Evolutionary conservation across 2,329 filamentous ascomycete genomes (phyloP).

Genomic region (Fusarium odoratissimum): DNA sequence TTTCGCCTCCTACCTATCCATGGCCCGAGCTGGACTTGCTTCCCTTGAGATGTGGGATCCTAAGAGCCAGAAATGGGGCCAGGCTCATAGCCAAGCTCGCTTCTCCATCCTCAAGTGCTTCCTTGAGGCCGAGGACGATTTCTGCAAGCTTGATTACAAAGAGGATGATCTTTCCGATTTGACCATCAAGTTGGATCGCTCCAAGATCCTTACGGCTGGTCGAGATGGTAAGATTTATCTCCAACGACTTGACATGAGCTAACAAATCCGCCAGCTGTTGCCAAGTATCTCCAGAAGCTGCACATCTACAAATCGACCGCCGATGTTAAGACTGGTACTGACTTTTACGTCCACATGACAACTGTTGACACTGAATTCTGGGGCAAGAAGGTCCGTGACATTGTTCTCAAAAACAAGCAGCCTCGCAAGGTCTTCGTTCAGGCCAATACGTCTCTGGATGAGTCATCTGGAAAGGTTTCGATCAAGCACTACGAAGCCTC

Average conservation of each 20-base stretch:
- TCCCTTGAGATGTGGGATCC: constrained; percentile 96
- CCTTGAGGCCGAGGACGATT: constrained; percentile 85
- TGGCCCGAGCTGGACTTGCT: constrained; percentile 92
- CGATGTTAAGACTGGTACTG: constrained; percentile 80
- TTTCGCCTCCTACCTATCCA: constrained; percentile 88
- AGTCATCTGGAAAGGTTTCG: constrained; percentile 74
- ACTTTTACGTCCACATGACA: constrained; percentile 87
- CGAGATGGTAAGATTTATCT: constrained; percentile 65
- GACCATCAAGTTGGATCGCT: constrained; percentile 83
- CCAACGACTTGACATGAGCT: constrained; percentile 30
- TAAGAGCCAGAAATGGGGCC: constrained; percentile 90
- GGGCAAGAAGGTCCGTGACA: constrained; percentile 80
- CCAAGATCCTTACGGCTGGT: constrained; percentile 86
- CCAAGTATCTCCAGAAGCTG: constrained; percentile 87
- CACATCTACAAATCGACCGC: constrained; percentile 94
- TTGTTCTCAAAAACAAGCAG: constrained; percentile 81
- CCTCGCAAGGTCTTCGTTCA: constrained; percentile 94
- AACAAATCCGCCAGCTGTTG: constrained; percentile 69
- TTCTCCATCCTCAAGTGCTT: constrained; percentile 90
- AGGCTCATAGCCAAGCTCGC: constrained; percentile 90
- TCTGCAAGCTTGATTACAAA: constrained; percentile 82
- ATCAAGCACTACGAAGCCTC: constrained; percentile 89
- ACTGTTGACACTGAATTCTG: constrained; percentile 84
- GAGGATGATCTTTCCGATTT: constrained; percentile 82
- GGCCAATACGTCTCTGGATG: constrained; percentile 83